A percentile compares a stretch with the other conserved stretches of the same genome.
These are phyloP conservation scores for Pichia sp. DNA, from an alignment of 1,139 yeast genomes.

Conservation along the genomic window DNA sequence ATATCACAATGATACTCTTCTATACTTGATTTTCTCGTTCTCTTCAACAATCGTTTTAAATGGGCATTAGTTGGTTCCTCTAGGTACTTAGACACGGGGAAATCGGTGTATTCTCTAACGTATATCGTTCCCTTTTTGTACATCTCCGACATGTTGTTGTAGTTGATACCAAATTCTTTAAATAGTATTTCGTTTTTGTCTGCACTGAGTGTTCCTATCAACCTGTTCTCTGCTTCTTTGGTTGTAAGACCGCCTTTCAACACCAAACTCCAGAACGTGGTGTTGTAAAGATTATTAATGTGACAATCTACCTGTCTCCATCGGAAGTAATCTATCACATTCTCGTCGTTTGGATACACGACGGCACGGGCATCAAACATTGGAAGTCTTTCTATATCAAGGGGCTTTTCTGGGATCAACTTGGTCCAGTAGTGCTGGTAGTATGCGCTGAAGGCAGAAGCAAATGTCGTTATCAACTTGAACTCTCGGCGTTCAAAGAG, in stretches of 20 bases:
- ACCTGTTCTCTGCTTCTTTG: conserved; percentile 68
- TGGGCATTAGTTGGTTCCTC: conserved; percentile 11
- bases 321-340: conserved; percentile 73
- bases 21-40: conserved; percentile 47
- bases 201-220: conserved; percentile 69
- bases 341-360: conserved; percentile 61
- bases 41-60: conserved; percentile 45
- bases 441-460: conserved; percentile 74
- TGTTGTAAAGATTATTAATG: conserved; percentile 88
- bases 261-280: conserved; percentile 88
- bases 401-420: conserved; percentile 42
- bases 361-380: conserved; percentile 92
- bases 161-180: conserved; percentile 73
- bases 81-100: conserved; percentile 12
- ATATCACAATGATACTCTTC: conserved; percentile 51
- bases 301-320: conserved; percentile 99
- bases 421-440: conserved; percentile 66
- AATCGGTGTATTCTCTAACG: conserved; percentile 44
- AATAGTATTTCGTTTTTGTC: conserved; percentile 89
- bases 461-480: conserved; percentile 77
- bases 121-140: conserved; percentile 81
- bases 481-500: conserved; percentile 78
- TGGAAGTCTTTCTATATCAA: conserved; percentile 50
- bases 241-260: conserved; percentile 65
- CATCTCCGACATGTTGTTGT: conserved; percentile 84